These are phyloP conservation scores for Fusarium domesticum DNA, from an alignment of 2,329 filamentous ascomycete species.

Conservation along the genomic window DNA sequence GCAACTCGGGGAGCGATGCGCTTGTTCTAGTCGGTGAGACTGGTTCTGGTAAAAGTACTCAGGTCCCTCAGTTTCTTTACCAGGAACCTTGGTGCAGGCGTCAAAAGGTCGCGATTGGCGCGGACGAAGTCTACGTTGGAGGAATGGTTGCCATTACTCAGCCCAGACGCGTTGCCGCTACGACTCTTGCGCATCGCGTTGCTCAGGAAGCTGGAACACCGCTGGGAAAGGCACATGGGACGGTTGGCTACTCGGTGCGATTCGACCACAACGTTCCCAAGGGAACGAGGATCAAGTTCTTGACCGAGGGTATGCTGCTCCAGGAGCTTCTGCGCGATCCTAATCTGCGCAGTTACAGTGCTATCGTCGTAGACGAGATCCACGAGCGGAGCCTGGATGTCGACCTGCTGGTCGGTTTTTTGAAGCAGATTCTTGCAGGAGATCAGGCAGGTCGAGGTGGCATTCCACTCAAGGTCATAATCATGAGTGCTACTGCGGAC, in stretches of 20 bases:
- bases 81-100: slow-evolving; percentile 74
- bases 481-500: slow-evolving; percentile 97
- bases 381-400: slow-evolving; percentile 95
- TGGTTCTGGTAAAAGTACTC: slow-evolving; percentile 94
- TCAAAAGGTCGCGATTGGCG: slow-evolving; percentile 49
- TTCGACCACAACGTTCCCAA: slow-evolving; percentile 86
- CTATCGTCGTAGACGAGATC: slow-evolving; percentile 90
- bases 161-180: slow-evolving; percentile 88
- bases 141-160: slow-evolving; percentile 92
- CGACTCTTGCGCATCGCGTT: slow-evolving; percentile 83
- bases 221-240: slow-evolving; percentile 44
- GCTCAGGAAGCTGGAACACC: slow-evolving; percentile 68
- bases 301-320: slow-evolving; percentile 94
- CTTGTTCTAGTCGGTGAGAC: slow-evolving; percentile 90
- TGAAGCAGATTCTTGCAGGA: slow-evolving; percentile 70
- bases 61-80: slow-evolving; percentile 87
- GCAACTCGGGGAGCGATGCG: slow-evolving; percentile 58
- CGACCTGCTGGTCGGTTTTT: slow-evolving; percentile 83
- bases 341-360: slow-evolving; percentile 78
- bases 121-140: slow-evolving; percentile 56
- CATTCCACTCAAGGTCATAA: slow-evolving; percentile 76
- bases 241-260: slow-evolving; percentile 89
- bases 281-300: slow-evolving; percentile 83
- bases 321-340: slow-evolving; percentile 91
- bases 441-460: slow-evolving; percentile 65